Evolutionary conservation across 352 stramenopile genomes (phyloP).

Genomic region (Thalassiosira mediterranea): DNA sequence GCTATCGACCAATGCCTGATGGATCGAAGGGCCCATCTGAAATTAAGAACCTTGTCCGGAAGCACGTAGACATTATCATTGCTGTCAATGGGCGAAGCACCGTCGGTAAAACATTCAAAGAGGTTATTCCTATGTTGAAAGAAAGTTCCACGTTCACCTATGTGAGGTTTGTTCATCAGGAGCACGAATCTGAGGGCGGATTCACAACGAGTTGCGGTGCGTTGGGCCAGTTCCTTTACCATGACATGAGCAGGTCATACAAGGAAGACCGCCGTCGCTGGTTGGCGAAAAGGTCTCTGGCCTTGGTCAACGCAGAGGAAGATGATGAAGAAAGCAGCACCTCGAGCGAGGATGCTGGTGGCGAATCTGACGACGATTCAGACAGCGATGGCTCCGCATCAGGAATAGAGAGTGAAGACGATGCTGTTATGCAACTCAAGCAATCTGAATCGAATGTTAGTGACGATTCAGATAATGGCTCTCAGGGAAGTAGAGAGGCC

Average conservation of each 20-base stretch:
- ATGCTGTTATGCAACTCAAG: slow-evolving; percentile 41
- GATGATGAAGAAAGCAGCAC: slow-evolving; percentile 55
- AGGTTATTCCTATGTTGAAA: slow-evolving; percentile 81
- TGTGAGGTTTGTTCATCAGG: slow-evolving; percentile 73
- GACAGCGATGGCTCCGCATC: slow-evolving; percentile 63
- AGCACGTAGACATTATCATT: slow-evolving; percentile 80
- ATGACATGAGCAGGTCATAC: slow-evolving; percentile 69
- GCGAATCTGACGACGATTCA: slow-evolving; percentile 69
- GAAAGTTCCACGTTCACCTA: slow-evolving; percentile 71
- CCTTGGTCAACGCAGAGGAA: slow-evolving; percentile 39
- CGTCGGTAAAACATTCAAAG: slow-evolving; percentile 79
- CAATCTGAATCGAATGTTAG: background rate
- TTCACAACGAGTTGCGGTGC: slow-evolving; percentile 70
- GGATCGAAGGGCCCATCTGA: slow-evolving; percentile 76
- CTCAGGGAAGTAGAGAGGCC: background rate
- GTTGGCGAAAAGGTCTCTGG: slow-evolving; percentile 59
- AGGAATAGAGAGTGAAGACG: slow-evolving; percentile 81
- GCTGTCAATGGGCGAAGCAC: slow-evolving; percentile 79
- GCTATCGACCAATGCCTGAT: slow-evolving; percentile 68
- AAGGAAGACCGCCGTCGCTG: slow-evolving; percentile 71
- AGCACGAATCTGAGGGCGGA: slow-evolving; percentile 46
- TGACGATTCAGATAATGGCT: slow-evolving; percentile 10
- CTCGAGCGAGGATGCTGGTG: slow-evolving; percentile 38
- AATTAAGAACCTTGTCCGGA: slow-evolving; percentile 66
- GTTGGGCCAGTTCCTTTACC: slow-evolving; percentile 64